Evolutionary conservation across 352 stramenopile species (phyloP), one percentile per base, ranked within the genome.

Genomic region (Pythium brassicae): DNA sequence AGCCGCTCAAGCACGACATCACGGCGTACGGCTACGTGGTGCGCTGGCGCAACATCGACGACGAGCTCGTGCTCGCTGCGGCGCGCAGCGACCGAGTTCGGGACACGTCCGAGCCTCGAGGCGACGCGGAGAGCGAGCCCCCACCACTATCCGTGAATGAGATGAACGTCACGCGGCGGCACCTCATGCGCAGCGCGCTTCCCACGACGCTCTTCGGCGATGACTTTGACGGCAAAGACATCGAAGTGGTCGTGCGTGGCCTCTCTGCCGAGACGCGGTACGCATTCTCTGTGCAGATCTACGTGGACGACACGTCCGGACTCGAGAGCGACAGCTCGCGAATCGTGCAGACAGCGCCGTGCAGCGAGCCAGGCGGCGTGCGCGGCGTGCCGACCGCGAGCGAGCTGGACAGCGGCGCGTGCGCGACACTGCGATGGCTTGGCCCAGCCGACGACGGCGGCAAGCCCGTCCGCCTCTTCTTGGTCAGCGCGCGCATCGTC

Each of bases 201-300:
- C 77, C 81, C 6, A 89, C 79, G 2, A 62, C 68, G 10, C 68
- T 86, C 4, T 94, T 94, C 56, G 80, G 79, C 1, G 77, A 89
- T 27, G 80, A 86, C 34, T 90, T 92, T 50, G 81, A 92, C 56
- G 81, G 83, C n/a, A 76, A 75, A 40, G 76, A 88, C 44, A 86
- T 94, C 40, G 68, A 91, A 57, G 74, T 65, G 15, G 57, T 77
- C 19, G 69, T 91, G 39, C 54, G 37, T 11, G 79, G 76, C 0
- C 65, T 94, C 4, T 44, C 63, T 27, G 63, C 83, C 0, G 82
- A 90, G 56, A 83, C 71, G 1, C 53, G 61, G n/a, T 94, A 94
- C 59, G 71, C 71, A 25, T 90, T 94, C 62, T 71, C 71, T 3
- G 68, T 94, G 22, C 81, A 78, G n/a, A 69, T 92, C 26, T 73